Evolutionary conservation across 495 filamentous ascomycete genomes (phyloP).

Genomic region (Bacidia gigantensis): DNA sequence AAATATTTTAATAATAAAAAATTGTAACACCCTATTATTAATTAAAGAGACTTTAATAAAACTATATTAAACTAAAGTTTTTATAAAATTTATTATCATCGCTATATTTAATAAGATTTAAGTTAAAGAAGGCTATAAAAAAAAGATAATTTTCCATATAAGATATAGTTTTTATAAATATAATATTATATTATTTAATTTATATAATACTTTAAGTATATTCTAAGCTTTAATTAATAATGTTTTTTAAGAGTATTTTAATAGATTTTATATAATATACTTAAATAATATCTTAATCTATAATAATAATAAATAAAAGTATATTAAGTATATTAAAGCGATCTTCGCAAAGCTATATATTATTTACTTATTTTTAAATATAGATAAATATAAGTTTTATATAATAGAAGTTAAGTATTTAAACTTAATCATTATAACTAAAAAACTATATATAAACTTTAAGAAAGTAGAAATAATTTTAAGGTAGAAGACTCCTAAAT

Average conservation of each 20-base stretch:
- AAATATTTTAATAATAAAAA: not conserved
- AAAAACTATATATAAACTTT: not conserved
- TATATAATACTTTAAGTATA: not conserved
- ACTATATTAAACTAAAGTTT: not conserved
- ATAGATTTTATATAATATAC: not conserved
- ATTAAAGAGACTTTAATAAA: not conserved
- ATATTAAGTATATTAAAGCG: not conserved
- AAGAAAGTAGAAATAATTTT: constrained; percentile 1
- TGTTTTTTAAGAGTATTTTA: not conserved
- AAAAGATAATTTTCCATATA: not conserved
- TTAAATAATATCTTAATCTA: not conserved
- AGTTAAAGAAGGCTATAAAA: not conserved
- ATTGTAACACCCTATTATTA: not conserved
- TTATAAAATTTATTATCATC: not conserved
- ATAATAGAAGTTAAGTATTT: constrained; percentile 5
- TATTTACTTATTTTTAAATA: not conserved
- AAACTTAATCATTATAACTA: not conserved
- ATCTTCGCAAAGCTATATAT: not conserved
- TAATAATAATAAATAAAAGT: constrained; percentile 3
- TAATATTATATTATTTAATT: not conserved
- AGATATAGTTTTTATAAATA: not conserved
- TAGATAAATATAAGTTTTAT: constrained; percentile 1
- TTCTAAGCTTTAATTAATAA: not conserved
- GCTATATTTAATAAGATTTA: not conserved
- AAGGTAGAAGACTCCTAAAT: not conserved